Base-by-base conservation (phyloP, 148 eudicot genomes). In the Spergularia bocconei region DNA sequence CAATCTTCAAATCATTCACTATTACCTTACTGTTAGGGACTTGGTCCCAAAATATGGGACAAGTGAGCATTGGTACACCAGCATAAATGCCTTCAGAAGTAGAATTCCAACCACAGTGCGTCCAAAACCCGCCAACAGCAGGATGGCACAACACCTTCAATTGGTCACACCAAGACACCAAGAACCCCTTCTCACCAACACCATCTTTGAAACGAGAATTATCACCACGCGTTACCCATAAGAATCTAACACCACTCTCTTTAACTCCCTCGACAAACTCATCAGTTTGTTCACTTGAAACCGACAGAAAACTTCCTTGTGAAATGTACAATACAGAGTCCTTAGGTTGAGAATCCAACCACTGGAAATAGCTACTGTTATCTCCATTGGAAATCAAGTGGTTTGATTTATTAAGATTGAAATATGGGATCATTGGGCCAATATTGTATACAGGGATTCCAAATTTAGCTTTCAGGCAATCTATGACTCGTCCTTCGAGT, bases 41-140 rank as follows among this genome's bases (percentile, higher is more conserved):
- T 69, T 85, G 87, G 68, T 88, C 88, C 87, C 74, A 72, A 5
- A 80, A 48, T 51, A 85, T 75, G 0, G 90, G 88, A 19, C 66
- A 82, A 0, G 87, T 78, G 6, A 85, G 84, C 81, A 85, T 76
- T 0, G 87, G 92, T 25, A 85, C 61, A 7, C 92, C 90, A 0
- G 83, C 82, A 19, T 74, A 85, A 15, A 77, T 63, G 61, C 79
- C 82, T 77, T 89, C 90, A 52, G 55, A 80, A 13, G 85, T 84
- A 7, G 92, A 89, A 67, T 83, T 89, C 91, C 88, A 88, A 2
- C 87, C 89, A 38, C 85, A 86, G n/a, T 85, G 91, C 11, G 89
- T 71, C 89, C 83, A 87, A 74, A 89, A 89, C 14, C 85, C 88
- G 0, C 90, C 86, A 2, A 84, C 53, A 0, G 87, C 74, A 61